These are phyloP conservation scores for Coprinopsis sp. DNA, from an alignment of 768 basidiomycete species.

Conservation along the genomic window DNA sequence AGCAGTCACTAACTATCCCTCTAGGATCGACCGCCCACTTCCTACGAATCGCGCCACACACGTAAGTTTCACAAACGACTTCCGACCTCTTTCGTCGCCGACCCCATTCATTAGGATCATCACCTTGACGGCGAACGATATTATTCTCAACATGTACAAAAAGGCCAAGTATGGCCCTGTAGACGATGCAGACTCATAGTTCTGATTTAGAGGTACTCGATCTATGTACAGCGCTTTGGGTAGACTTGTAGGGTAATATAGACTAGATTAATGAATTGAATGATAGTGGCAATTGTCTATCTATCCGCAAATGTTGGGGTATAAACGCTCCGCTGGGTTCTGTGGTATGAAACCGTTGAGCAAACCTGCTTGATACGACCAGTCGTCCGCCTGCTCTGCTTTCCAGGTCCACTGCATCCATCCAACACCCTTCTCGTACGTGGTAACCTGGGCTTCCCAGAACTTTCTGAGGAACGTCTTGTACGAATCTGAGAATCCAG, in stretches of 20 bases:
- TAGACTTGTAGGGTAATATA: neutral
- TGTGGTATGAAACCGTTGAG: constrained; percentile 81
- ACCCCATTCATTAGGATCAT: constrained; percentile 56
- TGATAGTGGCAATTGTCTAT: neutral
- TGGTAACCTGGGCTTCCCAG: constrained; percentile 80
- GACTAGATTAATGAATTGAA: neutral
- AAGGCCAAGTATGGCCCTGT: constrained; percentile 23
- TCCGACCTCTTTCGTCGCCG: neutral
- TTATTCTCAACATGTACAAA: constrained; percentile 68
- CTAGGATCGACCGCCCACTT: constrained; percentile 91
- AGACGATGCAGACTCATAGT: neutral
- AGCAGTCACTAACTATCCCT: neutral
- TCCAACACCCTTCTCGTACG: constrained; percentile 62
- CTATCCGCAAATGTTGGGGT: constrained; percentile 35
- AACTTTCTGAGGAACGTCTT: constrained; percentile 74
- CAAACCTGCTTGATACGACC: constrained; percentile 83
- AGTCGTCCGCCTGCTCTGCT: constrained; percentile 77
- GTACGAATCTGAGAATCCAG: constrained; percentile 67
- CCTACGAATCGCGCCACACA: constrained; percentile 87
- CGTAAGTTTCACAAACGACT: constrained; percentile 47
- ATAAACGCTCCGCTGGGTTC: constrained; percentile 40
- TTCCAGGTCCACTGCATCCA: constrained; percentile 88
- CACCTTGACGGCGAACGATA: constrained; percentile 84
- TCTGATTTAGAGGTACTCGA: neutral
- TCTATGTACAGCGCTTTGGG: no score